Evolutionary conservation across 2,329 filamentous ascomycete genomes (phyloP), one percentile per base, ranked within the genome.

Genomic region (Thielaviopsis euricoi): DNA sequence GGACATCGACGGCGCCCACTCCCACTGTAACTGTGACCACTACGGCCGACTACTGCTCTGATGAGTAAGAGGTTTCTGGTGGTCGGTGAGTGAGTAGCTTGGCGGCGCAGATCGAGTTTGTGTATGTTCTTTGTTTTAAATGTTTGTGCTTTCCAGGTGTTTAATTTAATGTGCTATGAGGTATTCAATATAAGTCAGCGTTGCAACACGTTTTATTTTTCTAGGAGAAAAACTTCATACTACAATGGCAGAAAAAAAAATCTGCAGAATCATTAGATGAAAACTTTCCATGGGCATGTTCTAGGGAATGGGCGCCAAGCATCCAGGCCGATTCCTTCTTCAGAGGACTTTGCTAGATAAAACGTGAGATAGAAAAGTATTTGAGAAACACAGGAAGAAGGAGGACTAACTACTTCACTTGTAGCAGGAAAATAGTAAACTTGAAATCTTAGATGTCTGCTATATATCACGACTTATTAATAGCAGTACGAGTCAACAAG

Each of bases 31-130:
- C 71, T 9, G 65, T 67, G 57, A 74, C 71, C 29, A 69, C 72
- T 58, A 74, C 71, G 59, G 68, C 67, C 59, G 70, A 73, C 65
- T 70, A 67, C 64, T 74, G 71, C 66, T 70, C 72, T 58, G 70
- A 70, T 21, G 52, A 53, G 37, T 33, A 21, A 48, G 43, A 4
- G 10, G 43, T 10, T 10, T 21, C 3, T 43, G 43, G 7, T 26
- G 29, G 29, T 33, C 7, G 7, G 29, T 6, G 29, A 33, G 29
- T 7, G 15, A 48, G 13, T 10, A 21, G 17, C 6, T 19, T 21
- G 43, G 17, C 3, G 7, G 43, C 7, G n/a, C 7, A 9, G 43
- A 48, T 9, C 2, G 7, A 21, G 1, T 48, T 9, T 48, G 19
- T 48, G 43, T 48, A 48, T 48, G 21, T 48, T n/a, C 17, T 43